Percentiles rank a stretch among this genome's conserved stretches.
These are phyloP conservation scores for Aspergillus olivimuriae DNA, from an alignment of 495 filamentous ascomycete species.

Conservation along the genomic window DNA sequence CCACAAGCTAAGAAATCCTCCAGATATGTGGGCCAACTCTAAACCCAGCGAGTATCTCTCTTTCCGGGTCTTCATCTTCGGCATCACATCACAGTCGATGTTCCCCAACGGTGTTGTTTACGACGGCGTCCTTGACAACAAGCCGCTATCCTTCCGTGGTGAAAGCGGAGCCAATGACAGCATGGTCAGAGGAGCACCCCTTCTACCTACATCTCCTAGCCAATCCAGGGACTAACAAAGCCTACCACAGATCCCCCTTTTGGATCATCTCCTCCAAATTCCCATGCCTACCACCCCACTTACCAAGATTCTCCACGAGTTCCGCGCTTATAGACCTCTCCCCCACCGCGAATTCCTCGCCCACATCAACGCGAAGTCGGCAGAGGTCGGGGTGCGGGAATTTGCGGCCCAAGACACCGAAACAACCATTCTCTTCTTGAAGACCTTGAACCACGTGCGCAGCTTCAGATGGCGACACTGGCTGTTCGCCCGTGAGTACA, in stretches of 20 bases:
- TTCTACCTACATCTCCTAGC: neutral
- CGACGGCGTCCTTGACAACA: constrained; percentile 65
- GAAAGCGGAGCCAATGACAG: constrained; percentile 88
- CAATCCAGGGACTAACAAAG: constrained; percentile 4
- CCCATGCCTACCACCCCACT: constrained; percentile 78
- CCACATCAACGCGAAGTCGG: constrained; percentile 54
- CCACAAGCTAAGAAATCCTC: too few species aligned
- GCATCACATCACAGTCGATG: constrained; percentile 83
- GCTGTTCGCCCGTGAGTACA: constrained; percentile 93
- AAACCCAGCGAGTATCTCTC: constrained; percentile 70
- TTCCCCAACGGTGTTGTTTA: constrained; percentile 87
- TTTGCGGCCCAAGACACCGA: constrained; percentile 53
- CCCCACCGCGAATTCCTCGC: constrained; percentile 81
- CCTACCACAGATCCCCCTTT: constrained; percentile 62
- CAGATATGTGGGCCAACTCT: constrained; percentile 80
- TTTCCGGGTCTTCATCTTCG: constrained; percentile 93
- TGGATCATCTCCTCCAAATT: constrained; percentile 76
- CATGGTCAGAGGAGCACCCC: constrained; percentile 43
- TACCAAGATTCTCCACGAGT: constrained; percentile 77
- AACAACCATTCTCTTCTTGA: constrained; percentile 58
- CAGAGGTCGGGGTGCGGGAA: constrained; percentile 49
- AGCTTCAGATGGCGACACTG: constrained; percentile 92
- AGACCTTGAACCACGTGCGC: constrained; percentile 72
- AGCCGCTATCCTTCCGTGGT: constrained; percentile 70
- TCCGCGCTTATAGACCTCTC: constrained; percentile 74